Evolutionary conservation across 805 yeast species (phyloP), one percentile per base, ranked within the genome.

Genomic region (Candida berthetii): DNA sequence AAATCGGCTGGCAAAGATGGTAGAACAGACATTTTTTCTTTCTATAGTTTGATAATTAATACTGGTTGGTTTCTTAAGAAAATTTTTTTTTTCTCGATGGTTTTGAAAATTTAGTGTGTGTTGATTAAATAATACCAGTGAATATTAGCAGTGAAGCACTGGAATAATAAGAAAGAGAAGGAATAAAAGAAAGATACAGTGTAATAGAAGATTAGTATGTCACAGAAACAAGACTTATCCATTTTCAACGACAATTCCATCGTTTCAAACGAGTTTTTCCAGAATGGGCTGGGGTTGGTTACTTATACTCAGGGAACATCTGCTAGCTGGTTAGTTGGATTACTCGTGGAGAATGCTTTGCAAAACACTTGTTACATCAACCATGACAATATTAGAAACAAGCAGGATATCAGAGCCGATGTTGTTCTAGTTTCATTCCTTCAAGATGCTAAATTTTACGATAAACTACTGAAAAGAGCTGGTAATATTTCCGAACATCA

Each of bases 261-360:
- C 3, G 47, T 65, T 4, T 58, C 71, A 7, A 49, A 48, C 16
- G 39, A 44, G 4, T 35, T 58, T 1, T 38, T 44, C 17, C 6
- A 42, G 42, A 35, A 43, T 28, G 51, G 66, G 38, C 53, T 68
- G 7, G 43, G 49, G 1, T 44, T 53, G 9, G 47, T 74, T 2
- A 67, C 75, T 0, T 65, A 71, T 37, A 57, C 62, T 1, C 67
- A 65, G 38, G 80, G 83, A 0, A 80, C 85, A 0, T 69, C 76
- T 22, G 79, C 90, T 2, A 57, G 76, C 6, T 84, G 91, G 91
- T 62, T 84, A 31, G 52, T 72, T 3, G 70, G 69, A 41, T 69
- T 80, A 2, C 55, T 83, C 18, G 60, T 80, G 8, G 87, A 82
- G 49, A 68, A 72, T 63, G 45, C 53, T 3, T 37, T 58, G 8